Evolutionary conservation across 768 basidiomycete species (phyloP).

Genomic region (Imleria badia): DNA sequence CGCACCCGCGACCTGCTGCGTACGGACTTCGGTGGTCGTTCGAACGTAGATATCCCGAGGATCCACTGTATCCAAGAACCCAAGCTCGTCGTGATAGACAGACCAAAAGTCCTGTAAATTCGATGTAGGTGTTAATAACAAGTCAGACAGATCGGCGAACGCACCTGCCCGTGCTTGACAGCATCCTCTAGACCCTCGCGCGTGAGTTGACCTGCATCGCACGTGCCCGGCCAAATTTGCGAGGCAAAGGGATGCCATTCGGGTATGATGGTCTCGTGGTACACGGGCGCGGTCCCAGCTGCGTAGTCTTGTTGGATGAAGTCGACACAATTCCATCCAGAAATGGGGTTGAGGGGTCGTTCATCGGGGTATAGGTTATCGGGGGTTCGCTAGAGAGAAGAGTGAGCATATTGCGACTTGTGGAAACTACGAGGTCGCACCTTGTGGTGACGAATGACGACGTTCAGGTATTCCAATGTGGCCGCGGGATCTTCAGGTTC

Average conservation of each 20-base stretch:
- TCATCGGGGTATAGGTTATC: conserved; percentile 49
- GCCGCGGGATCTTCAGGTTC: conserved; percentile 29
- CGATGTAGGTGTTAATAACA: background rate
- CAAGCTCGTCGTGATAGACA: conserved; percentile 39
- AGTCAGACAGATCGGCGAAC: background rate
- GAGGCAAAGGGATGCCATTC: conserved; percentile 44
- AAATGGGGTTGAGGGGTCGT: conserved; percentile 36
- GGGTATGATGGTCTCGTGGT: conserved; percentile 40
- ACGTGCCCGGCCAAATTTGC: conserved; percentile 48
- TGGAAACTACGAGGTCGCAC: conserved; percentile 21
- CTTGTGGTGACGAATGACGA: conserved; percentile 49
- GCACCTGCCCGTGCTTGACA: conserved; percentile 39
- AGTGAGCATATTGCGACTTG: background rate
- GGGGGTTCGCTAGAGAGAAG: conserved; percentile 40
- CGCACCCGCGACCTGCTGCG: conserved; percentile 47
- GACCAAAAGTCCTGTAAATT: conserved; percentile 45
- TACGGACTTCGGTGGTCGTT: conserved; percentile 45
- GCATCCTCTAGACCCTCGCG: conserved; percentile 43
- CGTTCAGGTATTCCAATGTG: conserved; percentile 41
- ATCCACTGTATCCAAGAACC: conserved; percentile 37
- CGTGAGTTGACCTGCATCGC: conserved; percentile 49
- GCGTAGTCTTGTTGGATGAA: conserved; percentile 41
- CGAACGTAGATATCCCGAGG: conserved; percentile 42
- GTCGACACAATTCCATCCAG: conserved; percentile 42
- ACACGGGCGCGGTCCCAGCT: conserved; percentile 36